Conservation (phyloP, 2,329 filamentous ascomycete species). For the Exophiala sideris region DNA sequence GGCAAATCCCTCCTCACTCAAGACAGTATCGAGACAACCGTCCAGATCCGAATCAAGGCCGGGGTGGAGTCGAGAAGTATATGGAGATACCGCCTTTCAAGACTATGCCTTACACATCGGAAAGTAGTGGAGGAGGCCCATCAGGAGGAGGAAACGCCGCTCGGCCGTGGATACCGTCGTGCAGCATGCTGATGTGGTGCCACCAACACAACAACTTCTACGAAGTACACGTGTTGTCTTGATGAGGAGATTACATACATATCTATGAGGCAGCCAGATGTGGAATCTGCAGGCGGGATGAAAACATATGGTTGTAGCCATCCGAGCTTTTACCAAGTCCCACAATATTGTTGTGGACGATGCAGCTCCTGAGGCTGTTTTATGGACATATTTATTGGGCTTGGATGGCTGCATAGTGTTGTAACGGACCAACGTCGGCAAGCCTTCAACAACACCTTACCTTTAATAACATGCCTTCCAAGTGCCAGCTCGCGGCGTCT, state of each 20-base stretch:
- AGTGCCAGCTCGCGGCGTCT: too few species aligned
- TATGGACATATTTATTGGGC: too few species aligned
- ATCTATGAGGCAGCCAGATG: constrained; percentile 2
- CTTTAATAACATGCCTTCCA: too few species aligned
- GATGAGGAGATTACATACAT: constrained; percentile 4
- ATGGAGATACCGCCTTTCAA: constrained; percentile 25
- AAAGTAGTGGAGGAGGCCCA: constrained; percentile 8
- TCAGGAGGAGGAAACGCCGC: constrained; percentile 6
- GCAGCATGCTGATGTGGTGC: constrained; percentile 23
- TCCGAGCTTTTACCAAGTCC: too few species aligned
- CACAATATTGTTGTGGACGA: too few species aligned
- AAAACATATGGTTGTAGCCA: not conserved
- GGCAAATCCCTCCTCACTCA: constrained; percentile 22
- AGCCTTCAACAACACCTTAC: too few species aligned
- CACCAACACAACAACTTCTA: constrained; percentile 21
- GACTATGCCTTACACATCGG: constrained; percentile 21
- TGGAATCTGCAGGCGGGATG: not conserved
- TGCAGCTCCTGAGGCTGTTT: too few species aligned
- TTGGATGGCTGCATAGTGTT: too few species aligned
- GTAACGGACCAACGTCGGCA: too few species aligned
- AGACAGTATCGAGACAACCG: constrained; percentile 18
- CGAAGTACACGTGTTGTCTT: constrained; percentile 22
- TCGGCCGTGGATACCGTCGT: constrained; percentile 21
- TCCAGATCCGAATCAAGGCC: constrained; percentile 9
- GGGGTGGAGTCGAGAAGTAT: constrained; percentile 16